A percentile compares a stretch with the other conserved stretches of the same genome.
phyloP scores from a whole-genome alignment of 2,329 filamentous ascomycete genomes.

The Harringtonia aguacate region DNA sequence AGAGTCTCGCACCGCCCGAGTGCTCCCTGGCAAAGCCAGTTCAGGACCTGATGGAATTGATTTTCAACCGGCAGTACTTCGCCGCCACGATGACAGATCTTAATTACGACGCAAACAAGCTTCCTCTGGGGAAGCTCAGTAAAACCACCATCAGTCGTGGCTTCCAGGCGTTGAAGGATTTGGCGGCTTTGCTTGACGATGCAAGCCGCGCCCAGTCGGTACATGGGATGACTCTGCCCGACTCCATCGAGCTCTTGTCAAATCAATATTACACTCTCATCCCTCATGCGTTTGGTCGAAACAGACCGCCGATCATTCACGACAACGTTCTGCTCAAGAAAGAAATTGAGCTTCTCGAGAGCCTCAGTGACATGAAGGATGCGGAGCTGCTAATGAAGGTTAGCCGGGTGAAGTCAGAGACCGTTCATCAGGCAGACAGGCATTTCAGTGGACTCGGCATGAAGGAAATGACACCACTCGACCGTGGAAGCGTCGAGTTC shows the following conservation, averaged over 20 bases:
- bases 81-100: slow-evolving; percentile 52
- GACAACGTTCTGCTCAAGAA: slow-evolving; percentile 49
- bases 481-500: slow-evolving; percentile 51
- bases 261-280: slow-evolving; percentile 75
- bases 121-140: slow-evolving; percentile 76
- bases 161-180: slow-evolving; percentile 66
- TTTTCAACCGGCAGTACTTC: slow-evolving; percentile 73
- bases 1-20: slow-evolving; percentile 26
- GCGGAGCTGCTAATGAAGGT: slow-evolving; percentile 67
- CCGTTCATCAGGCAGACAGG: slow-evolving; percentile 56
- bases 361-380: slow-evolving; percentile 76
- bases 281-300: slow-evolving; percentile 69
- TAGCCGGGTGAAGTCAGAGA: slow-evolving; percentile 35
- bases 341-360: slow-evolving; percentile 72
- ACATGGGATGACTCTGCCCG: slow-evolving; percentile 25
- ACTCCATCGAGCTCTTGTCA: slow-evolving; percentile 52
- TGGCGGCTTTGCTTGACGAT: slow-evolving; percentile 56
- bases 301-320: slow-evolving; percentile 58
- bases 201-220: slow-evolving; percentile 30
- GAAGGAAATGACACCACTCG: slow-evolving; percentile 65
- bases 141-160: slow-evolving; percentile 65
- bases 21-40: slow-evolving; percentile 50
- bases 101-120: slow-evolving; percentile 64
- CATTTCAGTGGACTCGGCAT: slow-evolving; percentile 63
- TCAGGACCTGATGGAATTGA: slow-evolving; percentile 64